Percentiles rank a stretch among this genome's conserved stretches.
Conservation (phyloP, 768 basidiomycete genomes). For the Dentipellis sp. region DNA sequence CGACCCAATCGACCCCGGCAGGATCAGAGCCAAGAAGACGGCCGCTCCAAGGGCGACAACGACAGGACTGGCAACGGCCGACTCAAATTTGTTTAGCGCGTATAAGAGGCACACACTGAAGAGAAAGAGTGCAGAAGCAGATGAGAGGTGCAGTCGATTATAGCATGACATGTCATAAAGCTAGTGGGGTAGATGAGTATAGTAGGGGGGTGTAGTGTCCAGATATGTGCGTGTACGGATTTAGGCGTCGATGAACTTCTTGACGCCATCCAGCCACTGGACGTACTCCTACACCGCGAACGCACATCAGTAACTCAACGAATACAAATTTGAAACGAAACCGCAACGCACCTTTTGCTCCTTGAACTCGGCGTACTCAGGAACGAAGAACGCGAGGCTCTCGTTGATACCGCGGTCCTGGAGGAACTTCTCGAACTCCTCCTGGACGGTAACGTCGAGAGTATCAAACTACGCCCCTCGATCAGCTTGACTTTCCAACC, state of each 20-base stretch:
- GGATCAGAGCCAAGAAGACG: too few relatives aligned
- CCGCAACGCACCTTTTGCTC: constrained; percentile 72
- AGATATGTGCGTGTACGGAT: background rate
- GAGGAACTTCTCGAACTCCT: constrained; percentile 85
- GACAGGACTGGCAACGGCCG: too few relatives aligned
- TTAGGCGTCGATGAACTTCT: constrained; percentile 68
- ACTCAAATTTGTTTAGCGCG: too few relatives aligned
- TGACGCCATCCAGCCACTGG: constrained; percentile 77
- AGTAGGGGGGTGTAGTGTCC: background rate
- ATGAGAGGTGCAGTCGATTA: background rate
- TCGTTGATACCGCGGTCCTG: constrained; percentile 87
- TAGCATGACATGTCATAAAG: background rate
- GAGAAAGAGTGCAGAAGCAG: too few relatives aligned
- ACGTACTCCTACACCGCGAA: constrained; percentile 68
- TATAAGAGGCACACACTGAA: too few relatives aligned
- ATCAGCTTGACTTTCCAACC: background rate
- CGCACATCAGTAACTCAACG: constrained; percentile 4
- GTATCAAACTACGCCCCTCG: constrained; percentile 62
- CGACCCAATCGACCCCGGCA: too few relatives aligned
- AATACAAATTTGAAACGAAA: background rate
- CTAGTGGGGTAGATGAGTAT: background rate
- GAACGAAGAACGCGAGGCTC: constrained; percentile 74
- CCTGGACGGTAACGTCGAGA: constrained; percentile 79
- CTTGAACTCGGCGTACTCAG: constrained; percentile 82
- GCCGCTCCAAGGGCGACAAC: too few relatives aligned